A percentile compares a stretch with the other conserved stretches of the same genome.
phyloP scores from a whole-genome alignment of 257 asterid species.

The Nicotiana knightiana region DNA sequence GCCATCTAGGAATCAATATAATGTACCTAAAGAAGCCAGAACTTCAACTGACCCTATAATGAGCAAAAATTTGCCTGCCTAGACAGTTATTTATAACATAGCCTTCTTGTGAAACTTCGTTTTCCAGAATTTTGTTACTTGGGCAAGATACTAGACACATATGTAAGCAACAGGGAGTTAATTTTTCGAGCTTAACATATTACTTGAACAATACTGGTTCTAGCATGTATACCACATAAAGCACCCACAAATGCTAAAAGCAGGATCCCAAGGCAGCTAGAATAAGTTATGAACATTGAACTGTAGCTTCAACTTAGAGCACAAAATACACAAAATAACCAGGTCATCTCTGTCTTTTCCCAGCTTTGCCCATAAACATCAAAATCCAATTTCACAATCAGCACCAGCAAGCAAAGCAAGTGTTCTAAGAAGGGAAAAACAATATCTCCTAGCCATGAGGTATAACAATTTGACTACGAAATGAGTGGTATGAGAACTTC shows the following conservation, averaged over 20 bases:
- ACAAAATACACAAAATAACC: neutral
- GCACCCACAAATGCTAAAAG: neutral
- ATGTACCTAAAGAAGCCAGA: no score
- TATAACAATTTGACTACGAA: neutral
- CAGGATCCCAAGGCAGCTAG: neutral
- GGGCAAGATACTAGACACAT: neutral
- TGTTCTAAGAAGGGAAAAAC: neutral
- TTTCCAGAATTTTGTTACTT: neutral
- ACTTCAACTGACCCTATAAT: no score
- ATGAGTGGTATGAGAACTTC: neutral
- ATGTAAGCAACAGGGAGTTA: neutral
- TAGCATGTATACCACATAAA: neutral
- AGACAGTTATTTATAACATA: no score
- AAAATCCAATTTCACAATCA: neutral
- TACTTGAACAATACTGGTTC: neutral
- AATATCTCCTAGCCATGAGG: neutral
- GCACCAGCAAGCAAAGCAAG: neutral
- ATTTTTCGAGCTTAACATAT: neutral
- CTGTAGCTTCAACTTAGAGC: neutral
- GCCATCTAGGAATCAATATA: no score
- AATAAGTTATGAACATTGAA: neutral
- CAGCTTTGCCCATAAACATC: neutral
- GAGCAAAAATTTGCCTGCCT: no score
- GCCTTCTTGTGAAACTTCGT: neutral
- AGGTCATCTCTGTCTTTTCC: neutral